A percentile compares a stretch with the other conserved stretches of the same genome.
Evolutionary conservation across 2,329 filamentous ascomycete genomes (phyloP).

Genomic region (Tolypocladium pustulatum): DNA sequence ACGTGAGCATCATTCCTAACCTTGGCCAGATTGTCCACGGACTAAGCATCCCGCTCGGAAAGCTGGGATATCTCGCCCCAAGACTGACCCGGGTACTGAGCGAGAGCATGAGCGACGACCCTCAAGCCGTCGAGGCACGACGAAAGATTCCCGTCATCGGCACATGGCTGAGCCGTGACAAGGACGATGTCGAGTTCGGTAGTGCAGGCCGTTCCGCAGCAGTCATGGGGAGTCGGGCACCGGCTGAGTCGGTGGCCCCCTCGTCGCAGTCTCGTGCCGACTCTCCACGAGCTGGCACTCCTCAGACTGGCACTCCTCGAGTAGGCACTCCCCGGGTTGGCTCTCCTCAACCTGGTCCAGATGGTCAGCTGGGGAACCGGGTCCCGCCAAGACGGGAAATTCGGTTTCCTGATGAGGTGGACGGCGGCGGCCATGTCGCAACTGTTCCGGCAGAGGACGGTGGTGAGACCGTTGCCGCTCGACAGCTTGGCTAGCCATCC

Average conservation of each 20-base stretch:
- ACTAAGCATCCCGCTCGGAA: conserved; percentile 64
- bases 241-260: neutral
- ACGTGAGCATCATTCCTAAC: neutral
- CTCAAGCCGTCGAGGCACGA: conserved; percentile 2
- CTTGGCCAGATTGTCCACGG: conserved; percentile 55
- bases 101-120: conserved; percentile 10
- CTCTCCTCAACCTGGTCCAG: neutral
- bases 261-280: neutral
- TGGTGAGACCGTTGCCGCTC: neutral
- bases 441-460: neutral
- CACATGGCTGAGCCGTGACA: conserved; percentile 2
- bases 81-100: conserved; percentile 30
- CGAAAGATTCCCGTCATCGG: conserved; percentile 11
- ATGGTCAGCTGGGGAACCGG: neutral
- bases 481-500: neutral
- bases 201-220: neutral
- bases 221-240: neutral
- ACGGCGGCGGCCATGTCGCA: neutral
- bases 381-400: conserved; percentile 9
- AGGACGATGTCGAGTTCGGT: neutral
- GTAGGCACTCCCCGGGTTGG: neutral
- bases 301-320: neutral
- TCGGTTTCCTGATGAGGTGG: conserved; percentile 11
- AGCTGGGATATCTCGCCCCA: conserved; percentile 52
- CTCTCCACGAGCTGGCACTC: neutral